A percentile compares a stretch with the other conserved stretches of the same genome.
These are phyloP conservation scores for Psilocybe cyanescens DNA, from an alignment of 768 basidiomycete species.

Conservation along the genomic window DNA sequence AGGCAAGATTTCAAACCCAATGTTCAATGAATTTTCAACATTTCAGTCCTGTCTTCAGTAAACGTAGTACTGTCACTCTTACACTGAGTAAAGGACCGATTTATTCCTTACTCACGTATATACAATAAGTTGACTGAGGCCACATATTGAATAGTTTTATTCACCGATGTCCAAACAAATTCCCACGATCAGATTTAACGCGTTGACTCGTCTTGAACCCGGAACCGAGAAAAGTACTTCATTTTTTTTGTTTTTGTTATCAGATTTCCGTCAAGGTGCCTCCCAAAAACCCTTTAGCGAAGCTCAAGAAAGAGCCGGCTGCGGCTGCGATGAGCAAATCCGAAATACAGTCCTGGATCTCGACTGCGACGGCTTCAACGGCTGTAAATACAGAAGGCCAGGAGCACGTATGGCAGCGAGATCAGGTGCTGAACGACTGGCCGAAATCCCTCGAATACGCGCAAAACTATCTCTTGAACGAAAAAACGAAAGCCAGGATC, in stretches of 20 bases:
- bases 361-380: conserved; percentile 39
- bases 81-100: too few relatives aligned
- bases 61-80: too few relatives aligned
- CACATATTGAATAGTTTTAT: too few relatives aligned
- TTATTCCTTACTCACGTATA: too few relatives aligned
- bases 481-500: conserved; percentile 56
- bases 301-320: conserved; percentile 52
- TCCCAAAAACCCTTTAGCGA: conserved; percentile 43
- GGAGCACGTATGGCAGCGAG: conserved; percentile 51
- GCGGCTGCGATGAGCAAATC: conserved; percentile 45
- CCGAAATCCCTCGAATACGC: conserved; percentile 56
- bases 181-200: conserved; percentile 9
- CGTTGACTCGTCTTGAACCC: neutral
- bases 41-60: neutral
- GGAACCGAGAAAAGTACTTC: neutral
- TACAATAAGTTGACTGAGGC: too few relatives aligned
- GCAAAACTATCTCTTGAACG: conserved; percentile 48
- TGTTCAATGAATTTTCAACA: neutral
- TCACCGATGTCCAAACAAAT: neutral
- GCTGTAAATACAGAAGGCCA: conserved; percentile 35
- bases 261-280: conserved; percentile 23
- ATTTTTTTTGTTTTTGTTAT: conserved; percentile 4
- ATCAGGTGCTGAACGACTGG: conserved; percentile 60
- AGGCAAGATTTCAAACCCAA: too few relatives aligned
- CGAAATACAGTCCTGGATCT: conserved; percentile 70